Conservation (phyloP, 176 grass and related monocot species). For the Aegilops speltoides region DNA sequence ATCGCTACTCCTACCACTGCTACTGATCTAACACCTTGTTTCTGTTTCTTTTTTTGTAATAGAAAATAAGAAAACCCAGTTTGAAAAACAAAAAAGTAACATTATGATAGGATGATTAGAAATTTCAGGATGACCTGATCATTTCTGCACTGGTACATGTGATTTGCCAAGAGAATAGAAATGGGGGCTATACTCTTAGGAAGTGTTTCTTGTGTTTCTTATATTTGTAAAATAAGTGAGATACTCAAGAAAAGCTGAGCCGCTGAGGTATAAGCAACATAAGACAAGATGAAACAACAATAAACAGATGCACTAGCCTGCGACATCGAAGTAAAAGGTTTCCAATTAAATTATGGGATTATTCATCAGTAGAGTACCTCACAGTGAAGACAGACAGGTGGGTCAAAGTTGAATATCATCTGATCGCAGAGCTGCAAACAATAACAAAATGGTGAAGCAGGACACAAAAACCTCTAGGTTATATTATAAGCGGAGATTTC, state of each 20-base stretch:
- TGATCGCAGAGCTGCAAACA: constrained; percentile 65
- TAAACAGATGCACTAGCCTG: not conserved
- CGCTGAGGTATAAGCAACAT: not conserved
- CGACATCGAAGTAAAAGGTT: not conserved
- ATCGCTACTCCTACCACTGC: not conserved
- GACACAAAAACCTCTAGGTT: not conserved
- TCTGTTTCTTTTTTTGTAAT: not conserved
- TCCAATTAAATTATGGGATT: not conserved
- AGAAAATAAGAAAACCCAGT: not conserved
- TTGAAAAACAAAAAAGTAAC: constrained; percentile 6
- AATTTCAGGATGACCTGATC: not conserved
- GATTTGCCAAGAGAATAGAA: not conserved
- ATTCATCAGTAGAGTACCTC: constrained; percentile 54
- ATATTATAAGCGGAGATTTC: not conserved
- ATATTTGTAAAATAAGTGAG: constrained; percentile 9
- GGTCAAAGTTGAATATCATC: constrained; percentile 93
- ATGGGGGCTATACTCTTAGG: not conserved
- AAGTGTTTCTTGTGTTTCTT: not conserved
- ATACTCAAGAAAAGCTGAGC: not conserved
- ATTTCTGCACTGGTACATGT: not conserved
- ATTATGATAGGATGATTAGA: not conserved
- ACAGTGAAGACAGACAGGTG: constrained; percentile 70
- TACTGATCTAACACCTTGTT: not conserved
- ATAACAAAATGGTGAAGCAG: constrained; percentile 24
- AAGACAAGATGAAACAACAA: constrained; percentile 4